A percentile compares a stretch with the other conserved stretches of the same genome.
phyloP scores from a whole-genome alignment of 139 green algal species.

The Picochlorum costavermella region DNA sequence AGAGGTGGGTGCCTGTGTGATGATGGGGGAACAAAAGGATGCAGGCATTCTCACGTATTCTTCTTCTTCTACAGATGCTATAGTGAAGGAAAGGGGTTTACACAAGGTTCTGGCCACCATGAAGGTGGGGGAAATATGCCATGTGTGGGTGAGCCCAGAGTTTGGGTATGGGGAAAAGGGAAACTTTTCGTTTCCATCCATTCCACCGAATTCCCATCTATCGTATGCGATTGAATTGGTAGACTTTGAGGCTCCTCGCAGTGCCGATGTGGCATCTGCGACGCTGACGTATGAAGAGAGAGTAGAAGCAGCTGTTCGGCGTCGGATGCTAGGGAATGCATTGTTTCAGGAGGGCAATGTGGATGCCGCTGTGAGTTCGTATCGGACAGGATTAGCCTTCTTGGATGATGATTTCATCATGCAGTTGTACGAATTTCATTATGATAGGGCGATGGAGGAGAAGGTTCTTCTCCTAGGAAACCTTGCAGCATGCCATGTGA shows the following conservation, averaged over 20 bases:
- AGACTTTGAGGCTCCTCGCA: constrained; percentile 44
- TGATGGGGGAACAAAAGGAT: background rate
- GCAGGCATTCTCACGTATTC: background rate
- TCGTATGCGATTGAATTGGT: constrained; percentile 66
- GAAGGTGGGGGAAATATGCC: constrained; percentile 42
- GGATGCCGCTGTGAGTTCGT: constrained; percentile 46
- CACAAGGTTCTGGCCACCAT: constrained; percentile 56
- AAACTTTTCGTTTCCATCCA: constrained; percentile 72
- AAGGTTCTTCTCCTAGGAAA: constrained; percentile 51
- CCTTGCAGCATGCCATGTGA: constrained; percentile 54
- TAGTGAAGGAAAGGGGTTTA: constrained; percentile 40
- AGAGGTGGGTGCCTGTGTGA: constrained; percentile 36
- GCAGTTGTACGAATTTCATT: constrained; percentile 61
- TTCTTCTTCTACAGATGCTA: constrained; percentile 23
- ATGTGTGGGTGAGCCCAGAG: constrained; percentile 35
- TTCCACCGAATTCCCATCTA: constrained; percentile 53
- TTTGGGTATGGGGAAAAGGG: constrained; percentile 44
- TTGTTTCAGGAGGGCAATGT: constrained; percentile 42
- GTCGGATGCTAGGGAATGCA: constrained; percentile 52
- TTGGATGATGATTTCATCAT: constrained; percentile 74
- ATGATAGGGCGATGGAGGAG: constrained; percentile 44
- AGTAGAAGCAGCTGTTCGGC: constrained; percentile 60
- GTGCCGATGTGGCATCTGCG: constrained; percentile 12
- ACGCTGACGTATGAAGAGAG: constrained; percentile 36
- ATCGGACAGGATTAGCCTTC: constrained; percentile 61